phyloP scores from a whole-genome alignment of 148 eudicot species.

The Talinum fruticosum region DNA sequence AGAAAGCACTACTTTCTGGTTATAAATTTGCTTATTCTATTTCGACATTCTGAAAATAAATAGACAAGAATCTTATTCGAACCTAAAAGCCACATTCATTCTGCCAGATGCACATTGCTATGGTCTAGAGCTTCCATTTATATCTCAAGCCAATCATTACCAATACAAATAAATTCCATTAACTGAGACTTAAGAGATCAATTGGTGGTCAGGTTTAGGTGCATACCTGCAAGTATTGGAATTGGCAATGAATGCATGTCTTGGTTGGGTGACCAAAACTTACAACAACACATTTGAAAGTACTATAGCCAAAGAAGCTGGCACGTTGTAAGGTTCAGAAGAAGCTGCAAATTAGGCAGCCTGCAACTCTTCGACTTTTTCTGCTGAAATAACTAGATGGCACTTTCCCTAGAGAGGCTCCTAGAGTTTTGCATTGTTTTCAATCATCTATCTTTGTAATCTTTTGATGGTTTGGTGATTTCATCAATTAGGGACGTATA shows the following conservation, averaged over 20 bases:
- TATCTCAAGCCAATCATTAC: not conserved
- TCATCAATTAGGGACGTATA: conserved; percentile 50
- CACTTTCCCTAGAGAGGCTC: not conserved
- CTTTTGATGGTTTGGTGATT: conserved; percentile 31
- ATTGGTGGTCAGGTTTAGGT: not conserved
- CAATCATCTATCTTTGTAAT: conserved; percentile 19
- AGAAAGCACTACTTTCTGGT: not conserved
- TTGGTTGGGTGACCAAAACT: not conserved
- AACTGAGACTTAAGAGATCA: not conserved
- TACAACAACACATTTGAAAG: not conserved
- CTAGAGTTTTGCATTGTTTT: not conserved
- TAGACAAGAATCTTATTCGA: not conserved
- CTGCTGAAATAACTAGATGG: not conserved
- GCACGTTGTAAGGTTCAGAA: not conserved
- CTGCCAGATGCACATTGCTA: not conserved
- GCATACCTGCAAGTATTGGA: not conserved
- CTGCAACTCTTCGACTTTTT: not conserved
- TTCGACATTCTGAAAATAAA: not conserved
- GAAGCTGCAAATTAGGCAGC: not conserved
- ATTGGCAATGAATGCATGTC: not conserved
- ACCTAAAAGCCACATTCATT: not conserved
- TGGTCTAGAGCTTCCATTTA: not conserved
- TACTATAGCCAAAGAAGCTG: not conserved
- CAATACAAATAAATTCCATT: not conserved
- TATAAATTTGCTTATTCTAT: not conserved